Percentiles rank a stretch among this genome's conserved stretches.
Evolutionary conservation across 139 green algal species (phyloP).

Genomic region (Haematococcus sp.): DNA sequence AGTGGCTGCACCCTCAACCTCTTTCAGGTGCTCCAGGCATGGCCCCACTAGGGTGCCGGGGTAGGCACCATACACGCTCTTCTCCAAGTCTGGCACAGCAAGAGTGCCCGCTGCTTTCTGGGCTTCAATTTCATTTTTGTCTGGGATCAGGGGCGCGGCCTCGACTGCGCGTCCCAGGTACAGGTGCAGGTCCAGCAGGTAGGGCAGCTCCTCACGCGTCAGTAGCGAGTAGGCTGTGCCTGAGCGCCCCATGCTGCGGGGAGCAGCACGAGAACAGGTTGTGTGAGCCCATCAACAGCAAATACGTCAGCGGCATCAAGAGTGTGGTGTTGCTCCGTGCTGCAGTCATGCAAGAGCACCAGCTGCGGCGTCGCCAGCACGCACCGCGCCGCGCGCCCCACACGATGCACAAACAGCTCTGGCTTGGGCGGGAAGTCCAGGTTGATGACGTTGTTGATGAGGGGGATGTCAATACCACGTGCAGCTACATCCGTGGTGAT

Average conservation of each 20-base stretch:
- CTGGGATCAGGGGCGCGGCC: conserved; percentile 23
- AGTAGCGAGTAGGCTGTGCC: conserved; percentile 82
- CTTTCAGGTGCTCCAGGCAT: conserved; percentile 57
- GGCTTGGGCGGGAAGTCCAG: conserved; percentile 92
- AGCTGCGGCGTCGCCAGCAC: background rate
- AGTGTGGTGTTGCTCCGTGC: too few relatives aligned
- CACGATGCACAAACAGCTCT: conserved; percentile 95
- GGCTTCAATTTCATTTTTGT: background rate
- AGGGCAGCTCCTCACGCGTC: conserved; percentile 80
- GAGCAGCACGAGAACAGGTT: background rate
- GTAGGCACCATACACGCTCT: conserved; percentile 64
- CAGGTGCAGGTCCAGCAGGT: conserved; percentile 94
- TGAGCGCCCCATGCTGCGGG: conserved; percentile 34
- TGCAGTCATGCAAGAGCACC: too few relatives aligned
- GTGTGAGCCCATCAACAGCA: too few relatives aligned
- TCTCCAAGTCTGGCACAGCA: background rate
- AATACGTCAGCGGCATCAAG: too few relatives aligned
- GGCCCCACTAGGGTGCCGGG: conserved; percentile 66
- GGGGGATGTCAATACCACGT: conserved; percentile 95
- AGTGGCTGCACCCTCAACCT: conserved; percentile 35
- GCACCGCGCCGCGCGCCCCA: conserved; percentile 74
- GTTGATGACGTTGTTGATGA: conserved; percentile 99
- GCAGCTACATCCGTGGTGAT: conserved; percentile 98
- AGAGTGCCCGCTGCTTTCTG: background rate
- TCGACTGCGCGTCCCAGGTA: conserved; percentile 72